Evolutionary conservation across 148 eudicot species (phyloP), one percentile per base, ranked within the genome.

Genomic region (Heliamphora exappendiculata): DNA sequence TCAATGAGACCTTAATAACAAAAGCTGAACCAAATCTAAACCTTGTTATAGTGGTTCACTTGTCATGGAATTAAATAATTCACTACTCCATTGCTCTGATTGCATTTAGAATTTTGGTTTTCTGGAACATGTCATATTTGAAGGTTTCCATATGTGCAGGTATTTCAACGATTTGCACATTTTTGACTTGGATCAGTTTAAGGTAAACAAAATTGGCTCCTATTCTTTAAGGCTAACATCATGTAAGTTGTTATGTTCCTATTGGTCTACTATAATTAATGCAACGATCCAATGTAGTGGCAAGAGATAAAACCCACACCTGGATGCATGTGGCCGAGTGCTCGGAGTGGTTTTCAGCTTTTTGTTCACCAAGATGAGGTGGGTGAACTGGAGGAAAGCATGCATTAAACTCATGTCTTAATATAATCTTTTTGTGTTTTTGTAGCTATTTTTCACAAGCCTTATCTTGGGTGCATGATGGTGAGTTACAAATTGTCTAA

Each of bases 331-430:
- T 92, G 98, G 98, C 97, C 98, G 4, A 92, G 97, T 79, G 80
- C 94, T 72, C 89, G 98, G 75, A 95, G 98, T 87, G 98, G 94
- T 58, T 95, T 95, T 71, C 98, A 95, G 86, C 79, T 95, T 79
- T 75, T 85, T 79, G 98, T 92, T 85, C 84, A 91, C 82, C 98
- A 95, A 88, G 98, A 95, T 67, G 94, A 92, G 90, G 98, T 92
- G 78, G 72, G 91, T 78, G 16, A 75, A 34, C 60, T 55, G 36
- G 41, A 7, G 19, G 6, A 37, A 73, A 37, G 16, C 65, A 60
- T 73, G 63, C 22, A 34, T 33, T 37, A 7, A 16, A 57, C 49
- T 24, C 2, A 3, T 55, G 4, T 57, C 66, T 39, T 37, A 14
- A 41, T 57, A 26, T 41, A 36, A 55, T 36, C 4, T 55, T 28